These are phyloP conservation scores for Colletotrichum aenigma DNA, from an alignment of 2,329 filamentous ascomycete genomes.

Conservation along the genomic window DNA sequence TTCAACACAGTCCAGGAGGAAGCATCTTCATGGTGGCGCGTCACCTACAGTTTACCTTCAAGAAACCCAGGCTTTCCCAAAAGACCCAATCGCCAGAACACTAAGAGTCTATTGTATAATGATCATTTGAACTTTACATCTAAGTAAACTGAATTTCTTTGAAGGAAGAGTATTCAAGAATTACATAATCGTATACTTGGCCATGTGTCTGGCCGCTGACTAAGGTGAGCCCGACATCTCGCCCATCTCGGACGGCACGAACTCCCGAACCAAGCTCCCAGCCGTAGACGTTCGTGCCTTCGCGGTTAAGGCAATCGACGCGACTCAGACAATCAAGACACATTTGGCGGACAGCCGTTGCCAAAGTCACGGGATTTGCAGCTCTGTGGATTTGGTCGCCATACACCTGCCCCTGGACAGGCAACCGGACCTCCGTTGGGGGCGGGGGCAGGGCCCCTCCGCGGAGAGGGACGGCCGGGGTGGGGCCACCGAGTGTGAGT, in stretches of 20 bases:
- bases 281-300: background rate
- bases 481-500: background rate
- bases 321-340: background rate
- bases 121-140: background rate
- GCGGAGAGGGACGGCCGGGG: background rate
- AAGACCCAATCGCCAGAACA: background rate
- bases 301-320: background rate
- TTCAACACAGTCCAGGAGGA: background rate
- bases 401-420: background rate
- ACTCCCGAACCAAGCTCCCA: background rate
- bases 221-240: background rate
- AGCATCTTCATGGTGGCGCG: background rate
- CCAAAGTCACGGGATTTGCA: background rate
- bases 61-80: background rate
- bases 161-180: background rate
- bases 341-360: background rate
- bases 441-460: background rate
- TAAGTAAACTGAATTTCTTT: background rate
- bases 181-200: background rate
- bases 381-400: background rate
- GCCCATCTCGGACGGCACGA: background rate
- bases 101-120: background rate
- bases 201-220: background rate
- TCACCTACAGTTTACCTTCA: background rate
- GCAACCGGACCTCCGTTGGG: constrained; percentile 18